Evolutionary conservation across 768 basidiomycete species (phyloP).

Genomic region (Russula dissimulans): DNA sequence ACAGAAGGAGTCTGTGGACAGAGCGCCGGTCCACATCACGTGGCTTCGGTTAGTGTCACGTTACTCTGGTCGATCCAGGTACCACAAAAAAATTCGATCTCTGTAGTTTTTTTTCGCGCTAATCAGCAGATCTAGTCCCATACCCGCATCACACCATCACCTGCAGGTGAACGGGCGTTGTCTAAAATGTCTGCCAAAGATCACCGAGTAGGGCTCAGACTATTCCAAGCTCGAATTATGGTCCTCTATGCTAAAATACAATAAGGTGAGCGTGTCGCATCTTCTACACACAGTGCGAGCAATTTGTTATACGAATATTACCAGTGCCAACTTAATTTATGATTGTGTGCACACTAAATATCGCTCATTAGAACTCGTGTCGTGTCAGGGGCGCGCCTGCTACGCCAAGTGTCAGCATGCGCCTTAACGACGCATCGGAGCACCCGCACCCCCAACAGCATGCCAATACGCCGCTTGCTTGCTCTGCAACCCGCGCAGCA

Average conservation of each 20-base stretch:
- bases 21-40: too few species aligned
- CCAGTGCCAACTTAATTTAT: neutral
- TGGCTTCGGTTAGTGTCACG: neutral
- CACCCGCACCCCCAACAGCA: constrained; percentile 16
- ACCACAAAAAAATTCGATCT: neutral
- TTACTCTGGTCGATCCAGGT: neutral
- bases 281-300: neutral
- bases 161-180: too few species aligned
- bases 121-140: neutral
- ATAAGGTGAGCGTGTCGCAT: neutral
- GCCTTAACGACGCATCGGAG: neutral
- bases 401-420: neutral
- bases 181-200: too few species aligned
- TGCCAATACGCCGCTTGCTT: constrained; percentile 35
- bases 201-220: neutral
- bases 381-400: neutral
- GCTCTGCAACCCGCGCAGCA: constrained; percentile 34
- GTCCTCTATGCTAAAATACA: constrained; percentile 1
- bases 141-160: too few species aligned
- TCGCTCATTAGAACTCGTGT: neutral
- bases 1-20: neutral
- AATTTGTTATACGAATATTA: neutral
- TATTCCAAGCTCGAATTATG: neutral
- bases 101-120: neutral
- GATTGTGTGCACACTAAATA: neutral